Evolutionary conservation across 441 rosid genomes (phyloP).

Genomic region (Populus hybrid): DNA sequence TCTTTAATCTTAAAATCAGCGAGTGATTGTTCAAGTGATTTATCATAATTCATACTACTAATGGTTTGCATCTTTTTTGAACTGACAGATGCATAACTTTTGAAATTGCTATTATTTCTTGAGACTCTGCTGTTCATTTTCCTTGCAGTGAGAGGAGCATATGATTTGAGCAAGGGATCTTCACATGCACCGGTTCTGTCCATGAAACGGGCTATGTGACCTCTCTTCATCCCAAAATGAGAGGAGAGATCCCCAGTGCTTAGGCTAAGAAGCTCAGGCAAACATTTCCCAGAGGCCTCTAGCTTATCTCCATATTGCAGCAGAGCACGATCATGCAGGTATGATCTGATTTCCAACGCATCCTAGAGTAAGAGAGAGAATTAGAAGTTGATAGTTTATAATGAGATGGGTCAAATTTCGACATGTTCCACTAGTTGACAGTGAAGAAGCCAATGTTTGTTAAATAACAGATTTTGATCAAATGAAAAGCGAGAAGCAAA

Average conservation of each 20-base stretch:
- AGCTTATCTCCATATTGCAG: conserved; percentile 56
- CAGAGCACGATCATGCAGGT: conserved; percentile 61
- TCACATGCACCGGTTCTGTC: conserved; percentile 41
- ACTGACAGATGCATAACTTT: conserved; percentile 26
- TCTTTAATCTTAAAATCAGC: conserved; percentile 55
- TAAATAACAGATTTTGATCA: not conserved
- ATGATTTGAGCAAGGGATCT: conserved; percentile 37
- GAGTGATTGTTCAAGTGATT: conserved; percentile 45
- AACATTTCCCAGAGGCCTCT: conserved; percentile 54
- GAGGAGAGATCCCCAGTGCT: conserved; percentile 38
- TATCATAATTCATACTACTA: conserved; percentile 26
- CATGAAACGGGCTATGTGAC: conserved; percentile 51
- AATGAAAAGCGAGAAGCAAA: not conserved
- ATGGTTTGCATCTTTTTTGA: conserved; percentile 32
- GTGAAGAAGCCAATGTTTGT: not conserved
- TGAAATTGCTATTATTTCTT: conserved; percentile 35
- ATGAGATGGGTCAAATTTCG: not conserved
- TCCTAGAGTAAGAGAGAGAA: conserved; percentile 34
- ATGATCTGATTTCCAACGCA: conserved; percentile 58
- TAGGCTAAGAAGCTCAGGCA: conserved; percentile 48
- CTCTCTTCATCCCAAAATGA: conserved; percentile 61
- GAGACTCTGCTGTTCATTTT: conserved; percentile 24
- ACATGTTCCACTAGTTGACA: not conserved
- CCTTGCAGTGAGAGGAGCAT: conserved; percentile 16
- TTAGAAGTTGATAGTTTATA: not conserved